Evolutionary conservation across 2,329 filamentous ascomycete genomes (phyloP).

Genomic region (Aphanoascus verrucosus): DNA sequence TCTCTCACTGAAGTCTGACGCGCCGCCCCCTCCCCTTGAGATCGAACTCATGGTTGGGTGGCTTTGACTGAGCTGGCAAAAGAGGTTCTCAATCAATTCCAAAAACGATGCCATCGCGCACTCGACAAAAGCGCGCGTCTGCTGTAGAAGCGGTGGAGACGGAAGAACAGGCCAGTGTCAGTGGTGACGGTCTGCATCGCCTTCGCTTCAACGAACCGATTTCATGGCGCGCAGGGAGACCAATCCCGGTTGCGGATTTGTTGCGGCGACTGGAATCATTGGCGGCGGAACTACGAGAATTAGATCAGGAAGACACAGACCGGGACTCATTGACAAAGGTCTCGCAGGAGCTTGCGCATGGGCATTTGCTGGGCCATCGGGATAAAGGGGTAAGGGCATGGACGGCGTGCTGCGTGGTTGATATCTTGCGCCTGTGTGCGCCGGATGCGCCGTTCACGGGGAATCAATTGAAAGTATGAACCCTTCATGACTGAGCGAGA

Average conservation of each 20-base stretch:
- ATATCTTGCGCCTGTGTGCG: constrained; percentile 84
- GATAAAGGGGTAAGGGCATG: constrained; percentile 88
- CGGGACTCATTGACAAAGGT: constrained; percentile 73
- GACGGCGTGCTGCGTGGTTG: constrained; percentile 78
- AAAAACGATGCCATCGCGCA: constrained; percentile 35
- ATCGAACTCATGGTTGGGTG: neutral
- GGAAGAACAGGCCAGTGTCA: constrained; percentile 22
- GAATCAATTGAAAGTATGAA: constrained; percentile 71
- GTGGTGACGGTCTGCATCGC: constrained; percentile 20
- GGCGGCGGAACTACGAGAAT: constrained; percentile 67
- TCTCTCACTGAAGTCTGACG: neutral
- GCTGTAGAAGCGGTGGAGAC: constrained; percentile 16
- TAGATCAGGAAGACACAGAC: constrained; percentile 79
- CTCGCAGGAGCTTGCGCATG: constrained; percentile 71
- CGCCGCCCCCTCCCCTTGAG: neutral
- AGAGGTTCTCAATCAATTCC: too few relatives aligned
- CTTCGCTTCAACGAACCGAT: constrained; percentile 77
- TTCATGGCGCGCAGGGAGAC: constrained; percentile 83
- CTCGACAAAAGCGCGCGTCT: constrained; percentile 29
- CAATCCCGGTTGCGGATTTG: constrained; percentile 73
- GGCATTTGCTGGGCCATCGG: constrained; percentile 78
- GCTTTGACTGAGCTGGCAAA: neutral
- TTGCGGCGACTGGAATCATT: constrained; percentile 70
- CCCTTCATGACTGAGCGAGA: neutral
- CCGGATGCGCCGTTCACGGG: constrained; percentile 89